Base-by-base conservation (phyloP, 345 rosid genomes). In the Boechera stricta region DNA sequence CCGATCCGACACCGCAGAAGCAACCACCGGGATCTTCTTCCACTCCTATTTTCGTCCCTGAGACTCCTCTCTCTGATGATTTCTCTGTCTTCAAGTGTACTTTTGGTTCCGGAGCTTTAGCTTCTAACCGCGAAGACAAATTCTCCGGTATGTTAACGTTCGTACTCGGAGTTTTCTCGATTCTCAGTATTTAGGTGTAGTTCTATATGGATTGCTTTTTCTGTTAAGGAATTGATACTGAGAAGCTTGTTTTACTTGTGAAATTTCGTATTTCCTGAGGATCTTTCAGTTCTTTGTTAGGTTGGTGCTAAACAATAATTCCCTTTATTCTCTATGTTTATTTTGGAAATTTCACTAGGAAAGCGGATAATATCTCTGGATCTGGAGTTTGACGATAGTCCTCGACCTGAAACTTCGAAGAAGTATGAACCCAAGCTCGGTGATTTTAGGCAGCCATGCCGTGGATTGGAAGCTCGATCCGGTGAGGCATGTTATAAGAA, bases 281-380 rank as follows among this genome's bases (percentile, higher is more conserved):
- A 28, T 28, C 29, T 28, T 28, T 28, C 29, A 28, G 29, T 28
- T 28, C 29, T 28, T 32, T 7, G 5, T 38, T 36, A 28, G 21
- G 12, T 18, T 29, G 29, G 56, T 12, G 56, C 4, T 39, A 56
- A 53, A 42, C 71, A 18, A 31, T 1, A 15, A 6, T 18, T 21
- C 24, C 24, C 24, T 21, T 21, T 21, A 21, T 21, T 62, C 5
- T 52, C 42, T 2, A 45, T 39, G 79, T 68, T 51, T 9, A 0
- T 16, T 62, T 49, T 33, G 64, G 12, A 41, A 21, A 52, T 61
- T 0, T 62, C 26, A 77, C 70, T 82, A 90, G 97, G 84, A 36
- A 82, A 82, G 70, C 79, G 88, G 53, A 62, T 86, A 63, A 79
- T 90, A 64, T 83, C 87, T 77, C 80, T 94, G 80, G 97, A 89